phyloP scores from a whole-genome alignment of 2,329 filamentous ascomycete genomes.

The Didymella sp. region DNA sequence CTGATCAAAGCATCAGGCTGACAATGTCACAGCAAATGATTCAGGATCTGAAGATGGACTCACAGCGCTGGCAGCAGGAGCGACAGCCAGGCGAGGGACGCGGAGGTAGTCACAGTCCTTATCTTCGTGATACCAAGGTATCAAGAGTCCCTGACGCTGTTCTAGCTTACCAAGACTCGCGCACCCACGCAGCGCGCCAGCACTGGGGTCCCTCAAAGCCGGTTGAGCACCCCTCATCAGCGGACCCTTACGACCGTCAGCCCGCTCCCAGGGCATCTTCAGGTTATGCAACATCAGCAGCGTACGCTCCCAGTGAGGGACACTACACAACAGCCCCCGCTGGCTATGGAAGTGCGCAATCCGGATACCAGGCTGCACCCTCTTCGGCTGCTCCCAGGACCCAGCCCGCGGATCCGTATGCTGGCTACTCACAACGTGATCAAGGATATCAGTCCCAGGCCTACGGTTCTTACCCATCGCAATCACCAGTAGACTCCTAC shows the following conservation, averaged over 20 bases:
- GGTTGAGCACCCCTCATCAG: slow-evolving; percentile 33
- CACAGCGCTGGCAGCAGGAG: slow-evolving; percentile 53
- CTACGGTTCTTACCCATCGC: slow-evolving; percentile 40
- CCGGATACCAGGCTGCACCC: slow-evolving; percentile 35
- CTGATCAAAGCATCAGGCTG: slow-evolving; percentile 19
- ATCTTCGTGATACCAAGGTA: slow-evolving; percentile 50
- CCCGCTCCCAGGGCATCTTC: slow-evolving; percentile 14
- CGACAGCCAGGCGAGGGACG: slow-evolving; percentile 46
- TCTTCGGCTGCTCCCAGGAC: slow-evolving; percentile 40
- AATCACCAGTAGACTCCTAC: slow-evolving; percentile 39
- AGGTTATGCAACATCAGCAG: slow-evolving; percentile 11
- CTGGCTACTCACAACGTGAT: slow-evolving; percentile 30
- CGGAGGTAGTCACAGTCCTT: slow-evolving; percentile 57
- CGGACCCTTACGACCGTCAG: slow-evolving; percentile 16
- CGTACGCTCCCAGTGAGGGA: slow-evolving; percentile 33
- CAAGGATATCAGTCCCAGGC: slow-evolving; percentile 16
- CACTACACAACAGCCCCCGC: slow-evolving; percentile 45
- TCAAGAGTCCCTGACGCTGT: slow-evolving; percentile 55
- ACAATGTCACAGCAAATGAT: slow-evolving; percentile 55
- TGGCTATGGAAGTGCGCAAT: slow-evolving; percentile 35
- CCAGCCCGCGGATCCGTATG: slow-evolving; percentile 43
- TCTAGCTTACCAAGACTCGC: slow-evolving; percentile 55
- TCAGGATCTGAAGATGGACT: slow-evolving; percentile 57
- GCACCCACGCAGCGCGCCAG: slow-evolving; percentile 53
- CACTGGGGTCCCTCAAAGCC: slow-evolving; percentile 49